phyloP scores from a whole-genome alignment of 306 rosid species.

The Ormosia semicastrata region DNA sequence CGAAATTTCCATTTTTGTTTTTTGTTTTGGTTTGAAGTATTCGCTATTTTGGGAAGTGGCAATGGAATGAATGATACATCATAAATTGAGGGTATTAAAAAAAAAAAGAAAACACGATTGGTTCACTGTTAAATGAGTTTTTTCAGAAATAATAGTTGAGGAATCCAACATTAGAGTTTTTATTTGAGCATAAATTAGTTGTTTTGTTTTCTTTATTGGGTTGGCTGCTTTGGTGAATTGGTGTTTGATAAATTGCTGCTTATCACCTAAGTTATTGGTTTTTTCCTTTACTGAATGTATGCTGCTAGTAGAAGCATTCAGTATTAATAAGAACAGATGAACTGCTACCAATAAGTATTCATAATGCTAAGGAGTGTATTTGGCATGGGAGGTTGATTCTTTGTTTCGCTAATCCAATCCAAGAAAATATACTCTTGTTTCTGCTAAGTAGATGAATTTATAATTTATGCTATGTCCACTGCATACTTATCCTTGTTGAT shows the following conservation, averaged over 20 bases:
- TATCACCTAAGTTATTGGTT: background rate
- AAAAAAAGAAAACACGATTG: background rate
- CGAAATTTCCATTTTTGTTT: background rate
- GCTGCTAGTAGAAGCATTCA: background rate
- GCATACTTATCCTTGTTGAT: background rate
- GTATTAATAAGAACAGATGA: background rate
- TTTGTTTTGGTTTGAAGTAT: background rate
- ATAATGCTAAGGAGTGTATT: background rate
- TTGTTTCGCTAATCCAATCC: background rate
- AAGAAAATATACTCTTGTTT: background rate
- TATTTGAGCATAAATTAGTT: background rate
- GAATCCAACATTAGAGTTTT: background rate
- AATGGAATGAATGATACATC: too few species aligned
- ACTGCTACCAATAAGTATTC: background rate
- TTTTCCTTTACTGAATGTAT: background rate
- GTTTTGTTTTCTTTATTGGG: background rate
- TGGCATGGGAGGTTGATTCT: background rate
- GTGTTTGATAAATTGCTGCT: constrained; percentile 24
- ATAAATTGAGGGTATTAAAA: background rate
- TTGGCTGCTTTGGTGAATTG: background rate
- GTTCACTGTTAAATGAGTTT: background rate
- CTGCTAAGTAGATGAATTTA: background rate
- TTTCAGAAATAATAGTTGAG: too few species aligned
- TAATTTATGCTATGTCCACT: background rate
- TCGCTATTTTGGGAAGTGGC: too few species aligned